Evolutionary conservation across 1,284 basidiomycete species (phyloP), one percentile per base, ranked within the genome.

Genomic region (Pisolithus thermaeus): DNA sequence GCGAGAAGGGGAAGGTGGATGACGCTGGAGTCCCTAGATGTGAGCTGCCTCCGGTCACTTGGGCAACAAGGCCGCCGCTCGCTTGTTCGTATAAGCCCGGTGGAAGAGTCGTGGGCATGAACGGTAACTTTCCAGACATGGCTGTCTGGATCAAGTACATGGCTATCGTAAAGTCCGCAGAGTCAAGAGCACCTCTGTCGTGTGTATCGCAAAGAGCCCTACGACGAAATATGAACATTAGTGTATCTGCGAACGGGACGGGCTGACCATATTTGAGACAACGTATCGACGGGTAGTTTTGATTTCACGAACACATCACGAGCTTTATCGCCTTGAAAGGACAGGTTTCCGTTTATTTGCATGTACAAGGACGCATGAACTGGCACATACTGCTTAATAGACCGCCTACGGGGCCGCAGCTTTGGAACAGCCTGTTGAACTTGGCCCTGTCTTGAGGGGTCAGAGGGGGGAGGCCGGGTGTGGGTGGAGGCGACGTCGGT

Each of bases 151-250:
- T 96, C 63, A 95, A 80, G 67, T 90, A 92, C 97, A 99, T 97
- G 48, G 91, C 97, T 63, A 99, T 85, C 57, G 90, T 88, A 66
- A 99, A 99, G 70, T 99, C 97, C 41, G 89, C 80, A 22, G 85
- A 76, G 66, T 99, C 97, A 54, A 99, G 82, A 3, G 81, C 76
- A 39, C 97, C 97, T 54, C 97, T 83, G 59, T 90, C 83, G 69
- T 95, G 91, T 1, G 94, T 96, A 70, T 99, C 97, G 18, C 96
- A 91, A 35, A 99, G 81, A 59, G 83, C 88, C 93, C 92, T 95
- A 61, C 1, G 46, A 38, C 45, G 49, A 14, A 46, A 7, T 47
- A 38, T 51, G 55, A 53, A 54, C 50, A 53, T 55, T 30, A 4
- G 3, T 16, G 18, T 16, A 37, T 30, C 28, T 16, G 25, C 50